Base-by-base conservation (phyloP, 164 flowering plant species). In the Nelumbo lutea region DNA sequence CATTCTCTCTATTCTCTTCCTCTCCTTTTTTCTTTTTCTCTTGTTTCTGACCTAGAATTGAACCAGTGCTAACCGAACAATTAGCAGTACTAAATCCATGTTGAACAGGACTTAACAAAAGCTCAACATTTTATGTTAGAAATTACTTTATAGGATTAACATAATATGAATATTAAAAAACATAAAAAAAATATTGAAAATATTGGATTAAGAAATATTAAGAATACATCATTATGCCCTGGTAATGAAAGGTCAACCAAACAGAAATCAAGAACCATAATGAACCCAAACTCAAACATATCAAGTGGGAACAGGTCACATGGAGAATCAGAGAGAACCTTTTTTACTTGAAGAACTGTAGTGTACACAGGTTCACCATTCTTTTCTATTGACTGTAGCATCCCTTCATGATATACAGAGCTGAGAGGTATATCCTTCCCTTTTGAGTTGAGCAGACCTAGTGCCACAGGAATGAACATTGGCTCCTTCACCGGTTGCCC, bases 401-500 rank as follows among this genome's bases (percentile, higher is more conserved):
- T 73, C 46, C 96, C 99, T 62, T 88, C 84, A 72, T 89, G 88
- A 80, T 77, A 83, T 14, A 95, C 73, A 60, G 93, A 82, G 43
- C 86, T 80, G 1, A 95, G 83, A 57, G 90, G 87, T 66, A 92
- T 81, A 79, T 90, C 97, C 76, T 84, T 85, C 42, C 99, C 98
- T 71, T 75, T 83, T 15, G 98, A 85, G 70, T 86, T 91, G n/a
- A 95, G 83, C 61, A 95, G 81, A 63, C 98, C 98, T 51, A 93
- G 72, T 5, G 90, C 84, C 51, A 95, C 85, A 45, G 97, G 99
- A 65, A 95, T 89, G 77, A 95, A 88, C 98, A 90, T 92, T 42
- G 98, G 93, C 62, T 95, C 93, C 76, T 95, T 95, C 41, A 80
- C 79, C 7, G 90, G 85, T 78, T 93, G 99, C 13, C 99, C 97